Base-by-base conservation (phyloP, 345 rosid species). In the Turnera subulata region DNA sequence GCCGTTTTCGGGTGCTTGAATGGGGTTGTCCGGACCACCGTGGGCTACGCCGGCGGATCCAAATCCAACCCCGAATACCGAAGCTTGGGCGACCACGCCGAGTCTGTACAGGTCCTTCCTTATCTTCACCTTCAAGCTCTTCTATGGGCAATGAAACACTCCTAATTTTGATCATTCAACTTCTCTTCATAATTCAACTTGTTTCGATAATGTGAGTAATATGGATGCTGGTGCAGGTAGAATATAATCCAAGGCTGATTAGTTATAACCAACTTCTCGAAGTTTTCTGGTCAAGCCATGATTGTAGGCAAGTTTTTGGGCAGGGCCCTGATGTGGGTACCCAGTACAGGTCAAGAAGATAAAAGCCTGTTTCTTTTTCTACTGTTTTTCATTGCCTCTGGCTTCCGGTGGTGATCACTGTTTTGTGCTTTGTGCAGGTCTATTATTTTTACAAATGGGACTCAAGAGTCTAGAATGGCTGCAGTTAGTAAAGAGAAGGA, bases 271-370 rank as follows among this genome's bases (percentile, higher is more conserved):
- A 89, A 58, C 96, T 92, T 7, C 62, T 89, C 78, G 96, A 92
- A 57, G 82, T 86, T 13, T 92, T 89, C 45, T 92, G 97, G 98
- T 79, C 88, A 40, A 84, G 81, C 65, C 98, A 92, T 61, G 98
- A 92, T 83, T 80, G 91, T 0, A 79, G 93, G 66, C 96, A 92
- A 72, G 93, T 83, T 6, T 87, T 84, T 75, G 97, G 99, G 22
- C 96, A 92, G 68, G 99, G 97, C 68, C 99, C 97, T 61, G 99
- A 93, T 68, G 97, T 89, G 25, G 99, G 99, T 51, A 67, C 68
- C 56, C 97, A 92, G 42, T 92, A 92, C 78, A 92, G 97, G 99
- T 86, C 66, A 61, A 6, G 3, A 25, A 49, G 32, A n/a, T n/a
- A n/a, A n/a, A n/a, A n/a, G n/a, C n/a, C n/a, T n/a, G n/a, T n/a